Base-by-base conservation (phyloP, 1,284 basidiomycete genomes). In the Ganoderma meredithae region DNA sequence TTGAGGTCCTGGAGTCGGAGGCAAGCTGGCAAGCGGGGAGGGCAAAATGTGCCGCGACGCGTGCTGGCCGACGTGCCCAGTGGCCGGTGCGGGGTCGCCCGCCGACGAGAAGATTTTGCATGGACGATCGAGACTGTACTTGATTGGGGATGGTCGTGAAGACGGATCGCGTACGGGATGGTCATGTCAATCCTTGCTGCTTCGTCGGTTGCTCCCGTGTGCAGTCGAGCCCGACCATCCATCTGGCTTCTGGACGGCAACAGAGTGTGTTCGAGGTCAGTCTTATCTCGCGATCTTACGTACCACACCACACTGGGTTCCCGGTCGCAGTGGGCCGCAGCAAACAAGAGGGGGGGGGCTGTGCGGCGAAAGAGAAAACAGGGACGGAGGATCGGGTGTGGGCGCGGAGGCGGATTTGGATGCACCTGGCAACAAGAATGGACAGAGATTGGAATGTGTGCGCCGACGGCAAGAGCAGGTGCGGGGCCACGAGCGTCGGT, bases 21-120 rank as follows among this genome's bases (percentile, higher is more conserved):
- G 4, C 22, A 52, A 25, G 22, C 25, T 25, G 10, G 47, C 47
- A 52, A 12, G 47, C 47, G 47, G 7, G 47, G 8, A 22, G 12
- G 47, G 47, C 47, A 52, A 13, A 52, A 22, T 22, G 22, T 52
- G 10, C 47, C 47, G 47, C 47, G 47, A 25, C 22, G 47, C 9
- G n/a, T 49, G n/a, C 47, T 49, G n/a, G 47, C 47, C n/a, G 47
- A 49, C n/a, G 47, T 49, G 43, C 43, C 43, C 19, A 19, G 43
- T 44, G 43, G 6, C 43, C 43, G 19, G 43, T 44, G 31, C 31
- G 31, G 31, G 31, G 31, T 31, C 31, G 44, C 44, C 47, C 47
- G 5, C 22, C 22, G 8, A 25, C 47, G 22, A 52, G 47, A 52
- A 27, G 47, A 52, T 52, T 52, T 52, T 52, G 25, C 10, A 52